A percentile compares a stretch with the other conserved stretches of the same genome.
Evolutionary conservation across 2,329 filamentous ascomycete genomes (phyloP).

Genomic region (Elsinoe fawcettii): DNA sequence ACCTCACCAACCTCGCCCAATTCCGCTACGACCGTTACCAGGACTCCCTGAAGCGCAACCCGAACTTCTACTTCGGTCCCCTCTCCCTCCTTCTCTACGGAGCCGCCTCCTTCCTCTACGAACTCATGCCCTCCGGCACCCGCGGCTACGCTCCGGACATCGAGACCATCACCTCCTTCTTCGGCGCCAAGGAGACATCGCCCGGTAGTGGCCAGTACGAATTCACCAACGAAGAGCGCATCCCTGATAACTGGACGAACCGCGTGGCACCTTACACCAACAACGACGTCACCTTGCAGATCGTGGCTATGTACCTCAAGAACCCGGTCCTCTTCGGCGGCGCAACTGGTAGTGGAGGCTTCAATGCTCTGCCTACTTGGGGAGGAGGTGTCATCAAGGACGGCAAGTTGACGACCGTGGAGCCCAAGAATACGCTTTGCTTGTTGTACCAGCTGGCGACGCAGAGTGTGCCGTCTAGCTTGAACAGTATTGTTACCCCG

Average conservation of each 20-base stretch:
- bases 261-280: slow-evolving; percentile 31
- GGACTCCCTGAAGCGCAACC: slow-evolving; percentile 32
- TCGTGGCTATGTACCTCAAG: slow-evolving; percentile 35
- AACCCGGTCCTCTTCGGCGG: slow-evolving; percentile 40
- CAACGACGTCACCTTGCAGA: slow-evolving; percentile 32
- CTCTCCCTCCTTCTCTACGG: slow-evolving; percentile 35
- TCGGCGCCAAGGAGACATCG: slow-evolving; percentile 34
- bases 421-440: slow-evolving; percentile 29
- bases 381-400: slow-evolving; percentile 30
- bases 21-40: slow-evolving; percentile 36
- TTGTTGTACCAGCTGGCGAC: slow-evolving; percentile 39
- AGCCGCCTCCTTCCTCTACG: slow-evolving; percentile 39
- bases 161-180: slow-evolving; percentile 33
- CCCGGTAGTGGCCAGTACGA: slow-evolving; percentile 31
- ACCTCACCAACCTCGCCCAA: slow-evolving; percentile 32
- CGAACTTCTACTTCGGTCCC: slow-evolving; percentile 39
- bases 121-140: slow-evolving; percentile 34
- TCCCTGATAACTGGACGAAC: slow-evolving; percentile 38
- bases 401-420: slow-evolving; percentile 30
- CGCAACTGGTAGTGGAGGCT: slow-evolving; percentile 33
- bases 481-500: slow-evolving; percentile 33
- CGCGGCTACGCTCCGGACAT: slow-evolving; percentile 29
- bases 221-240: slow-evolving; percentile 33
- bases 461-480: slow-evolving; percentile 30
- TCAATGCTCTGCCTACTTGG: slow-evolving; percentile 32